Evolutionary conservation across 768 basidiomycete species (phyloP), one percentile per base, ranked within the genome.

Genomic region (Russula abietina): DNA sequence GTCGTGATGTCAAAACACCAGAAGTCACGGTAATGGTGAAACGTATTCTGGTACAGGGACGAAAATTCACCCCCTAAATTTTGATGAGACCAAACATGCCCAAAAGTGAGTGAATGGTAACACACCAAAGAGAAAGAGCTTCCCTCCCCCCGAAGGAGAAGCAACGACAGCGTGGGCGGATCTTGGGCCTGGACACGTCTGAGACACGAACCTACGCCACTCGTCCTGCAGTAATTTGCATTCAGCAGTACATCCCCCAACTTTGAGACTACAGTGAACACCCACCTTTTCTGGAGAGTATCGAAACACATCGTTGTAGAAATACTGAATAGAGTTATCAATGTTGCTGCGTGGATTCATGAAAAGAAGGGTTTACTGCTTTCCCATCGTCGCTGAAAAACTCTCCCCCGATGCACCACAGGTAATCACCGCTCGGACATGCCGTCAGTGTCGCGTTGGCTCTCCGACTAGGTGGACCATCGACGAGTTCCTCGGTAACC

Each of bases 21-120:
- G 70, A 95, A 86, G 70, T 94, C 91, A 50, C 90, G 83, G 70
- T 92, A 95, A 68, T 94, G 91, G 65, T 92, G 89, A 72, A 94
- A 92, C 0, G 83, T 84, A 38, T 84, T 93, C 72, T 94, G 92
- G 66, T 89, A 80, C 7, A 91, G 71, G 0, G 88, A 89, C 0
- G 91, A 91, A 68, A 89, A 96, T 72, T 95, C 93, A 14, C 93
- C 92, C 30, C 90, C 87, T 87, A 62, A 30, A 26, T 14, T 59
- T 14, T 69, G 19, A 43, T 32, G 22, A 45, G 55, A 22, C 32
- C 24, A n/a, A 30, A 58, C 7, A 26, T 48, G 39, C 33, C 53
- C 28, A 50, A 43, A 52, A 43, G 36, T 24, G 36, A 17, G 26
- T 46, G 24, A 39, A 50, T 36, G 28, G 46, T 38, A 32, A 14